Base-by-base conservation (phyloP, 768 basidiomycete species). In the Suillus lakei region DNA sequence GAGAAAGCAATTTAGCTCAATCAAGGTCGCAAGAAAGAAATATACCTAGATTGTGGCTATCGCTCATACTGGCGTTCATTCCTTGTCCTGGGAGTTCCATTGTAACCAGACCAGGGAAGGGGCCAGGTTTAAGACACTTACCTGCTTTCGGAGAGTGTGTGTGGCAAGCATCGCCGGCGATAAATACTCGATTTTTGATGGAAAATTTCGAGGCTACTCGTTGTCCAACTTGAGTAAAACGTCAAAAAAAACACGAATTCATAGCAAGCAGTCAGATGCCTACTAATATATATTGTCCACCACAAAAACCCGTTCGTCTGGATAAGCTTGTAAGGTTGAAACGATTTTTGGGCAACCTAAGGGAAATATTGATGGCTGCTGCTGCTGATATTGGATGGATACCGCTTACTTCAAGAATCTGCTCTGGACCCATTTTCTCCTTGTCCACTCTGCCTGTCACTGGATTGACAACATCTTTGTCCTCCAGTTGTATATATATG, bases 91-190 rank as follows among this genome's bases (percentile, higher is more conserved):
- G 66, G 68, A n/a, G 66, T 62, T 67, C 73, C 68, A 12, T 70
- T 79, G 50, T 67, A 59, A 43, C 16, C 23, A 38, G 21, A 56
- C 26, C 13, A 9, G 18, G 9, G 26, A 5, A n/a, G 13, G 38
- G 18, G 36, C 18, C 54, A 21, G 2, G 10, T 18, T 43, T 13
- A 32, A 28, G 56, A 60, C 16, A 68, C 69, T 63, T 53, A 77
- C 80, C 80, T 60, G 82, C 82, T 72, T 82, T 80, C 1, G 79
- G 79, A 0, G 79, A 82, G 56, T 81, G 81, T 18, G 80, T 82
- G 66, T 82, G 83, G 48, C 83, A 86, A 3, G 85, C 85, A 66
- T 85, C 85, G 15, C 87, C 86, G 0, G 84, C 85, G 54, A 88
- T 86, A 66, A 88, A 86, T 4, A 86, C 77, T 5, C 87, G 82